Evolutionary conservation across 768 basidiomycete genomes (phyloP).

Genomic region (Boletus sp.): DNA sequence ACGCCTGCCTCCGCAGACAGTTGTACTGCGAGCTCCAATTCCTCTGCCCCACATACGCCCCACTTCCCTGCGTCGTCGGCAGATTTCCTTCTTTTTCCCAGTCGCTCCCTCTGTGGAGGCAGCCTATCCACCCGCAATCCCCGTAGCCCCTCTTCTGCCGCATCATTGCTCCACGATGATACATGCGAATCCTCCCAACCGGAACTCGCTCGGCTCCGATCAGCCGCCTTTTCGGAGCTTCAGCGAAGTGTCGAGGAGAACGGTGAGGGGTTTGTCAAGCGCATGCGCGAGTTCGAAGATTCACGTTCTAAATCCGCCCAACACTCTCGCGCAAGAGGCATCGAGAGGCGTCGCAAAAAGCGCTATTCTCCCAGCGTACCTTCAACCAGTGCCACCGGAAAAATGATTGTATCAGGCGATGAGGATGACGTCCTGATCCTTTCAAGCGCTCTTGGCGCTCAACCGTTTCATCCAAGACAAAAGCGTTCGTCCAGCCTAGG

Average conservation of each 20-base stretch:
- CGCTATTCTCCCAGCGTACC: conserved; percentile 30
- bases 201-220: conserved; percentile 47
- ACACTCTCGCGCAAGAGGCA: conserved; percentile 37
- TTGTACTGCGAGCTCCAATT: conserved; percentile 19
- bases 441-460: conserved; percentile 24
- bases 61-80: conserved; percentile 46
- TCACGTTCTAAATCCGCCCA: conserved; percentile 42
- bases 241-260: conserved; percentile 58
- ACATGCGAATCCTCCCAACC: conserved; percentile 20
- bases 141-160: conserved; percentile 23
- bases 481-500: conserved; percentile 47
- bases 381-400: conserved; percentile 12
- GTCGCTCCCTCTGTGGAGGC: conserved; percentile 12
- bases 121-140: conserved; percentile 7
- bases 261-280: conserved; percentile 64
- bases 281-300: conserved; percentile 72
- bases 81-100: conserved; percentile 46
- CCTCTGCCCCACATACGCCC: conserved; percentile 32
- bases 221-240: conserved; percentile 64
- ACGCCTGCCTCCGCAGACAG: conserved; percentile 31
- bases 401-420: conserved; percentile 30
- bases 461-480: conserved; percentile 25
- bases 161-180: conserved; percentile 18
- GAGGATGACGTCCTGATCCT: conserved; percentile 61
- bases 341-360: conserved; percentile 43